phyloP scores from a whole-genome alignment of 2,329 filamentous ascomycete genomes.

The Trichophyton verrucosum region DNA sequence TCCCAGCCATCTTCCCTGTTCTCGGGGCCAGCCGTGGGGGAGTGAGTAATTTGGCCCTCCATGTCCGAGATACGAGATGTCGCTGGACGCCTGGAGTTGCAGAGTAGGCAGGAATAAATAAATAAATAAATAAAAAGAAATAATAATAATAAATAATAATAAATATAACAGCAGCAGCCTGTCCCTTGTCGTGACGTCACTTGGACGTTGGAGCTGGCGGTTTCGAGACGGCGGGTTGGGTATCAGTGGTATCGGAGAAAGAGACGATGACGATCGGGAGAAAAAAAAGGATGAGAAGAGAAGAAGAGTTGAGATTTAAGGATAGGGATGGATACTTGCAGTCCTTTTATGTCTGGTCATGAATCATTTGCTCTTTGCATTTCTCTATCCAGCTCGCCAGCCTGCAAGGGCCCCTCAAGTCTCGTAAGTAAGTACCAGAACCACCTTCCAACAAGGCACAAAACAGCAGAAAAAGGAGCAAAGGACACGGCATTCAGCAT shows the following conservation, averaged over 20 bases:
- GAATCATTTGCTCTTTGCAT: not conserved
- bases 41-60: too few species aligned
- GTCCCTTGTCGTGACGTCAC: too few species aligned
- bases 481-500: not conserved
- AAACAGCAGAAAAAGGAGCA: not conserved
- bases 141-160: too few species aligned
- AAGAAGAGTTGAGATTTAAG: not conserved
- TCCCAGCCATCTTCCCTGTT: not conserved
- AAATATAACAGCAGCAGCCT: too few species aligned
- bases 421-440: not conserved
- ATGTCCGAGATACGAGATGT: too few species aligned
- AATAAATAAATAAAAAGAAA: too few species aligned
- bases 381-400: not conserved
- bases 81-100: too few species aligned
- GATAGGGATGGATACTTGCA: not conserved
- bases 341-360: not conserved
- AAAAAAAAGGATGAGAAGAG: not conserved
- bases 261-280: too few species aligned
- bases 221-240: too few species aligned
- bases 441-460: not conserved
- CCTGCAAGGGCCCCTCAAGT: not conserved
- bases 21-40: not conserved
- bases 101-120: too few species aligned
- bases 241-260: too few species aligned
- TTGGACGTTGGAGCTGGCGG: too few species aligned